Percentiles rank a stretch among this genome's conserved stretches.
Conservation (phyloP, 2,329 filamentous ascomycete species). For the Zasmidium citrigriseum region DNA sequence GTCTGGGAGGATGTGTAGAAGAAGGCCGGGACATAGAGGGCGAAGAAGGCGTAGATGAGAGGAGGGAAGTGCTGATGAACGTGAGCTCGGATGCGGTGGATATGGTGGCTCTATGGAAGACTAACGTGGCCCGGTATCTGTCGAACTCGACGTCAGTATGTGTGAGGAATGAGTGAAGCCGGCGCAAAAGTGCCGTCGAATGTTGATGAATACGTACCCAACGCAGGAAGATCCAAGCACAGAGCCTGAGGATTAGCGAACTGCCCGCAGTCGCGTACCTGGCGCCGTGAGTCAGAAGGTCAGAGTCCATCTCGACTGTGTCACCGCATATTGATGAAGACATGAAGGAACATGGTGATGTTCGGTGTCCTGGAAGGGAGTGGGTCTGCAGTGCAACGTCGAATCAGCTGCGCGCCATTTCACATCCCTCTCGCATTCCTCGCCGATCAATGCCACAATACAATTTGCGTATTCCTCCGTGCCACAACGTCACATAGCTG, state of each 20-base stretch:
- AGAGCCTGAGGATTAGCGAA: slow-evolving; percentile 27
- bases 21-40: slow-evolving; percentile 48
- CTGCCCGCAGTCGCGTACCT: slow-evolving; percentile 26
- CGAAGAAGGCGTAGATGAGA: slow-evolving; percentile 40
- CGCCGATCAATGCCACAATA: neutral
- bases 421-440: neutral
- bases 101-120: slow-evolving; percentile 4
- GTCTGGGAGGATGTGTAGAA: slow-evolving; percentile 33
- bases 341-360: neutral
- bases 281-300: neutral
- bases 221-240: slow-evolving; percentile 37
- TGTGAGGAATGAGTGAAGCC: slow-evolving; percentile 4
- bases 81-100: slow-evolving; percentile 24
- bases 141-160: slow-evolving; percentile 12
- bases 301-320: too few species aligned
- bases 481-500: neutral
- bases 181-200: slow-evolving; percentile 26
- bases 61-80: slow-evolving; percentile 32
- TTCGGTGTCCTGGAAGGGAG: neutral
- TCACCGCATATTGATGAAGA: too few species aligned
- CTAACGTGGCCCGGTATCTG: slow-evolving; percentile 41
- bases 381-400: neutral
- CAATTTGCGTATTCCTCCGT: neutral
- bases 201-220: slow-evolving; percentile 32
- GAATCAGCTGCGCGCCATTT: neutral